phyloP scores from a whole-genome alignment of 108 stramenopile species.

The Pseudonitzschia pungens region DNA sequence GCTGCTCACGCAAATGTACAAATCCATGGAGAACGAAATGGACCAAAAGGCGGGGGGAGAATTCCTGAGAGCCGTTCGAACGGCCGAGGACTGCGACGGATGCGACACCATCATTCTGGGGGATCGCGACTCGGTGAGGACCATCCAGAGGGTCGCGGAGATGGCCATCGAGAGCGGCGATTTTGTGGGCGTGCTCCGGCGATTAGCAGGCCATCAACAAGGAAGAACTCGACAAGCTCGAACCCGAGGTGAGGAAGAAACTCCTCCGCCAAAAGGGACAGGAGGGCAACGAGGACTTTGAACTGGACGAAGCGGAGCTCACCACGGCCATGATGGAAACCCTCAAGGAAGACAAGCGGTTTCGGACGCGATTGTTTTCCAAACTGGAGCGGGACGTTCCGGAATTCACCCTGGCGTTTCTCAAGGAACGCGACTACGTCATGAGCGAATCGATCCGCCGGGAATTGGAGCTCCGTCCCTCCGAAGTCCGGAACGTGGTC shows the following conservation, averaged over 20 bases:
- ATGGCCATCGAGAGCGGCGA: conserved; percentile 35
- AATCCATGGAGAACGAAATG: conserved; percentile 27
- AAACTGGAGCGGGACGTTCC: conserved; percentile 39
- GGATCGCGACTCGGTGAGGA: conserved; percentile 32
- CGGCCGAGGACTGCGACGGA: conserved; percentile 16
- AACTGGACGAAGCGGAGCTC: conserved; percentile 23
- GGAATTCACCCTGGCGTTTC: conserved; percentile 40
- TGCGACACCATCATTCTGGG: conserved; percentile 32
- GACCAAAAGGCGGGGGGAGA: conserved; percentile 31
- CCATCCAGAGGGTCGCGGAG: conserved; percentile 32
- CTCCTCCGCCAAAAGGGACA: conserved; percentile 6
- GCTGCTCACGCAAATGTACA: conserved; percentile 41
- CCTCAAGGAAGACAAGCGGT: conserved; percentile 30
- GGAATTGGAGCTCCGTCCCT: conserved; percentile 9
- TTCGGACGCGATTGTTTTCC: conserved; percentile 33
- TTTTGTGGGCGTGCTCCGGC: conserved; percentile 16
- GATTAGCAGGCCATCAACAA: conserved; percentile 16
- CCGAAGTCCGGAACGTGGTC: conserved; percentile 23
- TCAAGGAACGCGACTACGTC: conserved; percentile 42
- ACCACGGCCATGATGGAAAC: conserved; percentile 38
- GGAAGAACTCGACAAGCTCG: conserved; percentile 32
- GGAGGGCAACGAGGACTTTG: conserved; percentile 1
- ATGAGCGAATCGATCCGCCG: conserved; percentile 36
- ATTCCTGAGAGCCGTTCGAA: conserved; percentile 32
- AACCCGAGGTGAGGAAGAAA: conserved; percentile 19